Percentiles rank a stretch among this genome's conserved stretches.
These are phyloP conservation scores for Anisodus acutangulus DNA, from an alignment of 257 asterid genomes.

Conservation along the genomic window DNA sequence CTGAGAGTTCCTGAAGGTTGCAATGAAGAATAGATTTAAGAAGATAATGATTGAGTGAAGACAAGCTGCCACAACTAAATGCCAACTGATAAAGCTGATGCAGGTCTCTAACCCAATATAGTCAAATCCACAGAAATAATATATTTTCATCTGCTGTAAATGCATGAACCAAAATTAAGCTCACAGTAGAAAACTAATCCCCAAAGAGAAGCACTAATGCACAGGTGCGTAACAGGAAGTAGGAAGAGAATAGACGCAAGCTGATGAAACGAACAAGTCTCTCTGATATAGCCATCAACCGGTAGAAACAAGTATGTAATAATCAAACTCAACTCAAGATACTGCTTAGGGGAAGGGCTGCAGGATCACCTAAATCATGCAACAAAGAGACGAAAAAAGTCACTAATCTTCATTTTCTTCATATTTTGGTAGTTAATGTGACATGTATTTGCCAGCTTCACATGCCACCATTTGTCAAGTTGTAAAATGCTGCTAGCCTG, in stretches of 20 bases:
- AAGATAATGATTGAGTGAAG: constrained; percentile 16
- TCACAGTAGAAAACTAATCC: not conserved
- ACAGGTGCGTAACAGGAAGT: not conserved
- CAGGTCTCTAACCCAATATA: not conserved
- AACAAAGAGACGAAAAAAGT: not conserved
- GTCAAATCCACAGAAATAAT: not conserved
- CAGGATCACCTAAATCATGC: not conserved
- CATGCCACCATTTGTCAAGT: not conserved
- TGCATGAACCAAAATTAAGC: not conserved
- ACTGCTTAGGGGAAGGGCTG: not conserved
- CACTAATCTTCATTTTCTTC: not conserved
- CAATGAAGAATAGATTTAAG: not conserved
- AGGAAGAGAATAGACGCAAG: not conserved
- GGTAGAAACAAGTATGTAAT: not conserved
- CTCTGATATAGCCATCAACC: not conserved
- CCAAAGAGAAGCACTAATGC: not conserved
- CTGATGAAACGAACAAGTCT: constrained; percentile 7
- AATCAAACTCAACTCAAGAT: not conserved
- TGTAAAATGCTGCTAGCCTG: constrained; percentile 4
- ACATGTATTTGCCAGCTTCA: not conserved
- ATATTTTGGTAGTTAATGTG: not conserved
- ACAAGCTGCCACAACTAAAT: constrained; percentile 24
- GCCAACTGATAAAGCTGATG: constrained; percentile 8
- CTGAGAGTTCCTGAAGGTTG: constrained; percentile 74
- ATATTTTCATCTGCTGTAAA: not conserved